Evolutionary conservation across 1,284 basidiomycete species (phyloP).

Genomic region (Psilocybe mexicana): DNA sequence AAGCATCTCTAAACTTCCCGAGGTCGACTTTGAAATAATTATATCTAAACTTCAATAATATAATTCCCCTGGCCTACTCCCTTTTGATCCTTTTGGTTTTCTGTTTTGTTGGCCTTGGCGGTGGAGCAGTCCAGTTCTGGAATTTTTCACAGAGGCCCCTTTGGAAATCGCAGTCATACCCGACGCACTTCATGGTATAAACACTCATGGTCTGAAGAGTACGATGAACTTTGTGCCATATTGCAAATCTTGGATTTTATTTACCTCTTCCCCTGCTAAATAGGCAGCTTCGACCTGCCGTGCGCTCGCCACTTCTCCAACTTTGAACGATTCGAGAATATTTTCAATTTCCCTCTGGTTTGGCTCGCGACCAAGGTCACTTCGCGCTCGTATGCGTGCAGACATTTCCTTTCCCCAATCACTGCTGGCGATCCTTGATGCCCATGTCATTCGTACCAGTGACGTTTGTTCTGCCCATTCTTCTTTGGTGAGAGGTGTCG

Average conservation of each 20-base stretch:
- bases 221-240: background rate
- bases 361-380: constrained; percentile 18
- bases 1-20: no score
- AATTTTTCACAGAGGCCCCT: constrained; percentile 22
- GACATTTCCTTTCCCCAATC: constrained; percentile 24
- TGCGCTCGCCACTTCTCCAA: constrained; percentile 9
- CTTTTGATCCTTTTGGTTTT: background rate
- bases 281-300: constrained; percentile 24
- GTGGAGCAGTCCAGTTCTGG: constrained; percentile 18
- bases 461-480: constrained; percentile 30
- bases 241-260: background rate
- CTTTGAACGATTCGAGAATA: background rate
- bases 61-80: no score
- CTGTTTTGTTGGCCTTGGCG: constrained; percentile 1
- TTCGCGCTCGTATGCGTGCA: constrained; percentile 22
- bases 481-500: constrained; percentile 27
- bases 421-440: constrained; percentile 18
- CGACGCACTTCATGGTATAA: constrained; percentile 30
- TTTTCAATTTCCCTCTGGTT: constrained; percentile 18
- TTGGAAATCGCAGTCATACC: constrained; percentile 28
- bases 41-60: no score
- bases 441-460: constrained; percentile 28
- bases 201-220: constrained; percentile 22
- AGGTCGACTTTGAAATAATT: no score
- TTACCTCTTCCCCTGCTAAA: constrained; percentile 23